Evolutionary conservation across 306 rosid species (phyloP).

Genomic region (Castanea sativa): DNA sequence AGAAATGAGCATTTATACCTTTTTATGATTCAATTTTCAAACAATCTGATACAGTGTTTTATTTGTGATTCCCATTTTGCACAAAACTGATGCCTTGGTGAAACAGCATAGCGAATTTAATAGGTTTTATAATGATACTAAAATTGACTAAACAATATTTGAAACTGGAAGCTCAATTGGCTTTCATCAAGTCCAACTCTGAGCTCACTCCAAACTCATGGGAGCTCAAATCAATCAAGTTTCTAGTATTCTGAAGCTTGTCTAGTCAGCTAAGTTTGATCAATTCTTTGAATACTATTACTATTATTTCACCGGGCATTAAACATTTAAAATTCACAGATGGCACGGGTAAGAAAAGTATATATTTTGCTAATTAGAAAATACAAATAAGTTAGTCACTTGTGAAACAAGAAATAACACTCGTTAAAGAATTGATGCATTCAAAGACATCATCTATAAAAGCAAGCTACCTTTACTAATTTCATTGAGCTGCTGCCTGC

Average conservation of each 20-base stretch:
- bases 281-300: neutral
- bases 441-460: neutral
- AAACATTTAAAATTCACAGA: neutral
- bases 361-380: neutral
- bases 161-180: neutral
- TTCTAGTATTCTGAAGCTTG: neutral
- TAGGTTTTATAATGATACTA: neutral
- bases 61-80: neutral
- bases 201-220: neutral
- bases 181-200: neutral
- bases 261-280: neutral
- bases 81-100: neutral
- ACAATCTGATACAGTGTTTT: neutral
- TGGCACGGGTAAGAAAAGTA: neutral
- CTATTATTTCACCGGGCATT: neutral
- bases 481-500: constrained; percentile 54
- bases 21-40: neutral
- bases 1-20: neutral
- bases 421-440: neutral
- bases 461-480: constrained; percentile 47
- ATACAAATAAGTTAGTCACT: neutral
- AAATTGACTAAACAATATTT: neutral
- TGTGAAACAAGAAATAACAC: neutral
- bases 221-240: neutral
- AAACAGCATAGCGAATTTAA: neutral